Evolutionary conservation across 2,329 filamentous ascomycete genomes (phyloP).

Genomic region (Plenodomus lindquistii): DNA sequence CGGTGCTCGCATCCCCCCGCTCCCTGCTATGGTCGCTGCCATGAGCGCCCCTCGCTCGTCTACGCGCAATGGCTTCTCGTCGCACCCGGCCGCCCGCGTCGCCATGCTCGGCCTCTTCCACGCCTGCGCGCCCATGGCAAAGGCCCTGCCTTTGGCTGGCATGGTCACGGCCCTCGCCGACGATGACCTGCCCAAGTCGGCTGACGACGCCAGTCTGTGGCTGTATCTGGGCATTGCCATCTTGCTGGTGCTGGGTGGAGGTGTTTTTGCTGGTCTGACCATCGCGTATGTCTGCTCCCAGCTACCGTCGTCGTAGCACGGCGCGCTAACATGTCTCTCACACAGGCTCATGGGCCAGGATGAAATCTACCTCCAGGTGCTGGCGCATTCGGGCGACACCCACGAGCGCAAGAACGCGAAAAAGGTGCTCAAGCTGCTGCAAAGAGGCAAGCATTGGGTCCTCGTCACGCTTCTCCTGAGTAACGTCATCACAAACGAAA

Average conservation of each 20-base stretch:
- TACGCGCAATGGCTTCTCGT: conserved; percentile 33
- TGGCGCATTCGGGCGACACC: conserved; percentile 81
- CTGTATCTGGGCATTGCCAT: conserved; percentile 79
- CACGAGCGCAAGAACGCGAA: conserved; percentile 85
- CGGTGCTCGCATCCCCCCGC: conserved; percentile 1
- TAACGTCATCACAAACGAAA: conserved; percentile 98
- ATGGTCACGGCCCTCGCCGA: conserved; percentile 25
- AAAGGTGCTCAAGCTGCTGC: conserved; percentile 77
- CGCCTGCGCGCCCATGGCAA: conserved; percentile 37
- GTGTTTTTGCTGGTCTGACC: conserved; percentile 92
- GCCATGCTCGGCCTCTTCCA: conserved; percentile 37
- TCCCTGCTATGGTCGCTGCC: conserved; percentile 25
- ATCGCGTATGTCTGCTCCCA: conserved; percentile 65
- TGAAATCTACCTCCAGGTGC: conserved; percentile 95
- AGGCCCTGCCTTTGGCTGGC: conserved; percentile 34
- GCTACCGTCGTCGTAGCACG: conserved; percentile 5
- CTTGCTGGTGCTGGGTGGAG: conserved; percentile 81
- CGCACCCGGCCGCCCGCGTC: conserved; percentile 27
- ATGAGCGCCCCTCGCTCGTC: conserved; percentile 31
- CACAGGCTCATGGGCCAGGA: conserved; percentile 71
- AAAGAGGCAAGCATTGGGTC: conserved; percentile 96
- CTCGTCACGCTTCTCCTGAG: conserved; percentile 89
- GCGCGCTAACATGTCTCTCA: conserved; percentile 28
- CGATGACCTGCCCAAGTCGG: conserved; percentile 38
- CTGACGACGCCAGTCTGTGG: conserved; percentile 71